Conservation (phyloP, 192 early-diverging fungal genomes). For the Obelidium mucronatum region DNA sequence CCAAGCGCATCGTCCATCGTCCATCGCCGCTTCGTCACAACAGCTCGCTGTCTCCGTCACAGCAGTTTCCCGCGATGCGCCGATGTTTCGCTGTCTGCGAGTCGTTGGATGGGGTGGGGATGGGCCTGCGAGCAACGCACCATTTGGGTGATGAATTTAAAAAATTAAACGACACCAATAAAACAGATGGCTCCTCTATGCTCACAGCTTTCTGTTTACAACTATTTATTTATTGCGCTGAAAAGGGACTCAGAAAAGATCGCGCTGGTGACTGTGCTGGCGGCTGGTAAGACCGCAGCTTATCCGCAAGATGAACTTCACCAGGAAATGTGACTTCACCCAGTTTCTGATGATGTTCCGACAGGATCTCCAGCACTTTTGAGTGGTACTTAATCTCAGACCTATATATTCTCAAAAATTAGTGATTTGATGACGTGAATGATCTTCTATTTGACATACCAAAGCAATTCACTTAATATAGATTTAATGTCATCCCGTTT, state of each 20-base stretch:
- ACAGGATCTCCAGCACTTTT: slow-evolving; percentile 11
- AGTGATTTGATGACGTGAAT: neutral
- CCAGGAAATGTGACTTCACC: neutral
- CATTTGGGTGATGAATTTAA: no score
- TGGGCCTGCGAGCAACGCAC: neutral
- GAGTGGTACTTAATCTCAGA: slow-evolving; percentile 28
- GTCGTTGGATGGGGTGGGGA: neutral
- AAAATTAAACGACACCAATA: no score
- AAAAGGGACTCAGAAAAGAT: neutral
- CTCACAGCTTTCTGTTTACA: no score
- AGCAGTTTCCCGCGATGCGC: no score
- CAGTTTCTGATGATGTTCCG: slow-evolving; percentile 21
- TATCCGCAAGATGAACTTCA: neutral
- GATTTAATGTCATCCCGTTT: slow-evolving; percentile 20
- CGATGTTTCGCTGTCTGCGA: no score
- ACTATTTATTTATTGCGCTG: no score
- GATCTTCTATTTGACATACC: neutral
- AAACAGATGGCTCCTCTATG: no score
- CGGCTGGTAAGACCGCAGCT: neutral
- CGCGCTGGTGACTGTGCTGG: slow-evolving; percentile 4
- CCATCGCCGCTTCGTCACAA: no score
- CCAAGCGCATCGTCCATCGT: no score
- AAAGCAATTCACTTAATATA: slow-evolving; percentile 22
- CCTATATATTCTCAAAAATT: neutral
- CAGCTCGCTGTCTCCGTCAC: no score